Conservation (phyloP, 257 asterid species). For the Agastache rugosa region DNA sequence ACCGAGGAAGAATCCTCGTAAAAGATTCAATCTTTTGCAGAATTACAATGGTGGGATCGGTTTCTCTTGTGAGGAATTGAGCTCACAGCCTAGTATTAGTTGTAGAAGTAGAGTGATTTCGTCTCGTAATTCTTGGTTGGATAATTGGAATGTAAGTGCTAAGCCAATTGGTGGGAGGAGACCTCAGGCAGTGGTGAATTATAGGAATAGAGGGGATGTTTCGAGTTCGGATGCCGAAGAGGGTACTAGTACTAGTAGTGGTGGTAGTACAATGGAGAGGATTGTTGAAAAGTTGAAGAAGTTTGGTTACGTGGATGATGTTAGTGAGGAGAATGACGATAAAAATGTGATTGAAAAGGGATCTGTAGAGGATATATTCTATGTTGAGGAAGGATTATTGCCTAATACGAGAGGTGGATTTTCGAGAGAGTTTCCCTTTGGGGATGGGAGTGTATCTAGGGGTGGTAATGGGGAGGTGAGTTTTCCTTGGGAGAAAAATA, state of each 20-base stretch:
- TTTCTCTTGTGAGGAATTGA: constrained; percentile 29
- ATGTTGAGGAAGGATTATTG: constrained; percentile 80
- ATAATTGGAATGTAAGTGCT: constrained; percentile 60
- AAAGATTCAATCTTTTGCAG: constrained; percentile 46
- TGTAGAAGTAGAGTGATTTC: constrained; percentile 38
- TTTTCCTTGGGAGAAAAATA: constrained; percentile 86
- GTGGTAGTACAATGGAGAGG: constrained; percentile 93
- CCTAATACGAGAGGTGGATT: constrained; percentile 86
- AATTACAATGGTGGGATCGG: constrained; percentile 39
- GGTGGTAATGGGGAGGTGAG: constrained; percentile 52
- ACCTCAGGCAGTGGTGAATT: constrained; percentile 59
- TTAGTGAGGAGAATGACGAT: constrained; percentile 43
- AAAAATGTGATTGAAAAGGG: constrained; percentile 67
- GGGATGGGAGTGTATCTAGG: constrained; percentile 53
- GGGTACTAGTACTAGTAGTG: constrained; percentile 52
- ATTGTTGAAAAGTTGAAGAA: constrained; percentile 89
- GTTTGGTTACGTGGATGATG: constrained; percentile 82
- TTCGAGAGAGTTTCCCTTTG: constrained; percentile 61
- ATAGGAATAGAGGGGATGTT: constrained; percentile 60
- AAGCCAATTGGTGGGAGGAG: constrained; percentile 43
- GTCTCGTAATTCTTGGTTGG: constrained; percentile 72
- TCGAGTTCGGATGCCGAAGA: constrained; percentile 81
- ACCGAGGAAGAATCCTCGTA: constrained; percentile 45
- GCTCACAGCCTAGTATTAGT: constrained; percentile 29
- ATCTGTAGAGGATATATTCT: constrained; percentile 81